phyloP scores from a whole-genome alignment of 371 early-diverging fungal genomes.

The Batrachochytrium dendrobatidis region DNA sequence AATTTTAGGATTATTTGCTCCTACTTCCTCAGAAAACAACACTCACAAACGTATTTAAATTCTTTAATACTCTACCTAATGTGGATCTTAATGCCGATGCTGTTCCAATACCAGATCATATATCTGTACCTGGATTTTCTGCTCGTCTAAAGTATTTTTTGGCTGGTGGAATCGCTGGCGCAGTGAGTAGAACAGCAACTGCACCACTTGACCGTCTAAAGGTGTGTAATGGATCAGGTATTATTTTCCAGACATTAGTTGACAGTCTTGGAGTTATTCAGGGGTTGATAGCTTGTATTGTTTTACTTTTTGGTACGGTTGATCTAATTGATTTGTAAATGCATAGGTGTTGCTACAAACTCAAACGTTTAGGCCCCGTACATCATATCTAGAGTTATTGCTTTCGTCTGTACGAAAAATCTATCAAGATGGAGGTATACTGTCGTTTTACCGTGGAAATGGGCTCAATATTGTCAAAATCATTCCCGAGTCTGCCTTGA shows the following conservation, averaged over 20 bases:
- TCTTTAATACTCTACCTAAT: slow-evolving; percentile 44
- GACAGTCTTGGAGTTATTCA: background rate
- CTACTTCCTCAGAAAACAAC: slow-evolving; percentile 50
- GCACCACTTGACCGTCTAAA: slow-evolving; percentile 90
- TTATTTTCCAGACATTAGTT: background rate
- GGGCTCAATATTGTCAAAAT: slow-evolving; percentile 89
- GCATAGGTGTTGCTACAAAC: slow-evolving; percentile 66
- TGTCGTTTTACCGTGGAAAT: slow-evolving; percentile 85
- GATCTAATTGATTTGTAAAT: background rate
- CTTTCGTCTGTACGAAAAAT: slow-evolving; percentile 25
- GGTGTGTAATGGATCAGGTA: slow-evolving; percentile 34
- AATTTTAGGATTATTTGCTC: slow-evolving; percentile 53
- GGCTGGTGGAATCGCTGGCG: slow-evolving; percentile 88
- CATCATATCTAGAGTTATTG: background rate
- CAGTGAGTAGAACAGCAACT: slow-evolving; percentile 83
- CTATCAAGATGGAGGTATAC: slow-evolving; percentile 79
- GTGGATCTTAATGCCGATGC: slow-evolving; percentile 30
- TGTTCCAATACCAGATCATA: slow-evolving; percentile 9
- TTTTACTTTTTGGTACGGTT: background rate
- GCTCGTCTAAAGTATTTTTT: slow-evolving; percentile 59
- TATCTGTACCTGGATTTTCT: slow-evolving; percentile 15
- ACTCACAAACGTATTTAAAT: slow-evolving; percentile 53
- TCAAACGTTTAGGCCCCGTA: slow-evolving; percentile 10
- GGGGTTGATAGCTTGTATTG: too few species aligned
- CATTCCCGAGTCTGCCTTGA: slow-evolving; percentile 82